These are phyloP conservation scores for Fragilariopsis cylindrus DNA, from an alignment of 108 stramenopile species.

Conservation along the genomic window DNA sequence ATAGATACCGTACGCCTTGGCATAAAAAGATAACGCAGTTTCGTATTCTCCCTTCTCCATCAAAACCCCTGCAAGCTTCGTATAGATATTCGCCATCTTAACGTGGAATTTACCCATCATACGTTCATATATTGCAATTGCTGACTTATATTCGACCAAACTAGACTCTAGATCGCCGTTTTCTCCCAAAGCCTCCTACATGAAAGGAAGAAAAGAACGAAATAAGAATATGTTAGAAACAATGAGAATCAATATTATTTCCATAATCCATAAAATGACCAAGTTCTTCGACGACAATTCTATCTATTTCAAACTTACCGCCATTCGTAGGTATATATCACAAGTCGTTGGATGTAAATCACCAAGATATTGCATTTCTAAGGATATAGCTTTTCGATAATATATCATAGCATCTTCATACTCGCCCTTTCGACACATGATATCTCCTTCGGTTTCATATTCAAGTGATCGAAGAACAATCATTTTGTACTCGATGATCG, in stretches of 20 bases:
- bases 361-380: constrained; percentile 34
- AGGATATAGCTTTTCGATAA: constrained; percentile 26
- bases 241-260: neutral
- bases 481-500: constrained; percentile 27
- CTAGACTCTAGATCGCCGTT: constrained; percentile 29
- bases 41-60: constrained; percentile 48
- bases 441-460: constrained; percentile 38
- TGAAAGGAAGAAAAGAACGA: neutral
- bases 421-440: constrained; percentile 16
- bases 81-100: constrained; percentile 39
- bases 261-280: neutral
- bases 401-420: constrained; percentile 27
- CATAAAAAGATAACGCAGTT: constrained; percentile 40
- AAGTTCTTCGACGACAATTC: neutral
- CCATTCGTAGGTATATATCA: constrained; percentile 38
- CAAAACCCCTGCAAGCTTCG: constrained; percentile 31
- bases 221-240: neutral
- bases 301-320: constrained; percentile 14
- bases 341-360: constrained; percentile 43
- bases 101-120: constrained; percentile 42
- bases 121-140: constrained; percentile 38
- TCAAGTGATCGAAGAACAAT: constrained; percentile 28
- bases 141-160: constrained; percentile 39
- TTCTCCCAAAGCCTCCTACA: constrained; percentile 28
- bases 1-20: constrained; percentile 41